These are phyloP conservation scores for Alnus rubra DNA, from an alignment of 306 rosid genomes.

Conservation along the genomic window DNA sequence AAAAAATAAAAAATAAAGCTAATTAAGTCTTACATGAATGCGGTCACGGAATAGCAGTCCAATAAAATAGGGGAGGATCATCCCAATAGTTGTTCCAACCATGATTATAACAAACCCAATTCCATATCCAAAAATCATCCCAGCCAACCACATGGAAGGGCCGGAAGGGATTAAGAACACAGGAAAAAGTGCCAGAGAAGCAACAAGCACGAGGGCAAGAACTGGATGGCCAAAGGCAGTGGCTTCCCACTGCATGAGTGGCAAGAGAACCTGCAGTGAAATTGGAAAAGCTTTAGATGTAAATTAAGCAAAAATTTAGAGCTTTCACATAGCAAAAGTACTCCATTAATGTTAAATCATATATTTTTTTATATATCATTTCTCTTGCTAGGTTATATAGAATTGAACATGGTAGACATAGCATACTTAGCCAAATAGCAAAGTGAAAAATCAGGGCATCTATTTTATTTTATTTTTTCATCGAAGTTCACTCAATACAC, in stretches of 20 bases:
- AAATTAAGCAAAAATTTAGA: constrained; percentile 22
- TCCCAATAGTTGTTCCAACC: constrained; percentile 97
- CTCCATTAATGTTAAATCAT: background rate
- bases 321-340: background rate
- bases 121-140: constrained; percentile 98
- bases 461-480: background rate
- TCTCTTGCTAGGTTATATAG: background rate
- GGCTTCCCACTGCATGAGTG: constrained; percentile 95
- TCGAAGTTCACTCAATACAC: background rate
- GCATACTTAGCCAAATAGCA: background rate
- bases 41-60: constrained; percentile 83
- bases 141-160: constrained; percentile 99
- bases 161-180: constrained; percentile 87
- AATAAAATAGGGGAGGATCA: constrained; percentile 90
- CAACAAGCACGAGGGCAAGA: constrained; percentile 83
- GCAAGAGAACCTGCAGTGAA: constrained; percentile 67
- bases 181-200: constrained; percentile 91
- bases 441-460: background rate
- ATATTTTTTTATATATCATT: too few species aligned
- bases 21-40: constrained; percentile 71
- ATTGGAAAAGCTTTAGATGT: constrained; percentile 22
- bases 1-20: background rate
- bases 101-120: constrained; percentile 87
- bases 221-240: constrained; percentile 95
- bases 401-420: constrained; percentile 4